Evolutionary conservation across 1,139 yeast genomes (phyloP), one percentile per base, ranked within the genome.

Genomic region (Taphrina communis): DNA sequence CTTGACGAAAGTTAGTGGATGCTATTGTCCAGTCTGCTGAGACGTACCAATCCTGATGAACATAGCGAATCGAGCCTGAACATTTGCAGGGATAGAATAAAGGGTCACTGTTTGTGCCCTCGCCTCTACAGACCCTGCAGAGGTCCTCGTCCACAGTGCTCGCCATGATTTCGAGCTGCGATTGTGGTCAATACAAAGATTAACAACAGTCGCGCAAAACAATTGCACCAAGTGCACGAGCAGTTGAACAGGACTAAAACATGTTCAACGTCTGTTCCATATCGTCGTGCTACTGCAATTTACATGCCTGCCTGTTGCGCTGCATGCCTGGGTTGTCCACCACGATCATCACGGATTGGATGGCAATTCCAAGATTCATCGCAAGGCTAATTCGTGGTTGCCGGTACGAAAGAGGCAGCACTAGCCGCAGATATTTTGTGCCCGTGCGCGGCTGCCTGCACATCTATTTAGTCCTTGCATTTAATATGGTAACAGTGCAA

Each of bases 91-190:
- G 99, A 78, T 90, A 94, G 72, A 85, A 88, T 65, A 94, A 81
- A 2, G 97, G 97, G 73, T 90, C 94, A 0, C 84, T 85, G 0
- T 79, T 80, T 0, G 95, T 85, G n/a, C 86, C 94, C 75, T 91
- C 98, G 62, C 96, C 94, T 70, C 97, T 88, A 77, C 99, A 94
- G 68, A 94, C 93, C 72, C 99, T 88, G 78, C 99, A 95, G 1
- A 87, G 82, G 50, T 82, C 82, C 69, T 82, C 84, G n/a, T 78
- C 81, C 38, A 44, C n/a, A 5, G 19, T 44, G 48, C 48, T 44
- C 48, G 48, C 48, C 48, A 44, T 44, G 48, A n/a, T 17, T 44
- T 19, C 17, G 3, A 14, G 17, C 9, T 44, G 48, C 48, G 19
- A n/a, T n/a, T n/a, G 19, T 14, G 17, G 48, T 14, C 19, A 8